Conservation (phyloP, 345 rosid species). For the Linum trigynum region DNA sequence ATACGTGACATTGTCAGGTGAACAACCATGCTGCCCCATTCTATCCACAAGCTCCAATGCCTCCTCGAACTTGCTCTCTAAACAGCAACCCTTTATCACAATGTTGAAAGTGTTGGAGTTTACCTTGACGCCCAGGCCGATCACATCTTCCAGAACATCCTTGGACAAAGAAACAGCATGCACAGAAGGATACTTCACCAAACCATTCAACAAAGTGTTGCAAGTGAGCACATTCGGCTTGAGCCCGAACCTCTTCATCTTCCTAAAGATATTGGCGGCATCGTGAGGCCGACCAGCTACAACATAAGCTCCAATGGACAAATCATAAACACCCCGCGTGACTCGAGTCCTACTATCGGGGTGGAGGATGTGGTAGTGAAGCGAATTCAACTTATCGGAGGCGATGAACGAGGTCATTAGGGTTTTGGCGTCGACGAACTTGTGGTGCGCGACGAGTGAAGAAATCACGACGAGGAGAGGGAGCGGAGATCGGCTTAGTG, state of each 20-base stretch:
- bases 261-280: constrained; percentile 55
- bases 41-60: constrained; percentile 35
- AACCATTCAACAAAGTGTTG: constrained; percentile 51
- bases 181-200: constrained; percentile 55
- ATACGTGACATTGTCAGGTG: constrained; percentile 57
- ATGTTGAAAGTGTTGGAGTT: constrained; percentile 48
- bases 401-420: constrained; percentile 53
- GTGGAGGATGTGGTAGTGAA: constrained; percentile 44
- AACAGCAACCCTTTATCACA: constrained; percentile 63
- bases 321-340: constrained; percentile 49
- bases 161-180: constrained; percentile 42
- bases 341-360: constrained; percentile 14
- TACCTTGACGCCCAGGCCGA: constrained; percentile 41
- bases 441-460: constrained; percentile 38
- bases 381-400: constrained; percentile 35
- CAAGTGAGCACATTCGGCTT: constrained; percentile 62
- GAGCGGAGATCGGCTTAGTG: constrained; percentile 27
- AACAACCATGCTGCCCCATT: constrained; percentile 50
- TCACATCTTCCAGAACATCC: constrained; percentile 42
- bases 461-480: constrained; percentile 56
- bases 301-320: constrained; percentile 49
- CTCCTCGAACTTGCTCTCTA: constrained; percentile 46
- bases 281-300: constrained; percentile 48
- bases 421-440: constrained; percentile 58
- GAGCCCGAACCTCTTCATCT: constrained; percentile 44